Evolutionary conservation across 768 basidiomycete species (phyloP).

Genomic region (Mycena galericulata): DNA sequence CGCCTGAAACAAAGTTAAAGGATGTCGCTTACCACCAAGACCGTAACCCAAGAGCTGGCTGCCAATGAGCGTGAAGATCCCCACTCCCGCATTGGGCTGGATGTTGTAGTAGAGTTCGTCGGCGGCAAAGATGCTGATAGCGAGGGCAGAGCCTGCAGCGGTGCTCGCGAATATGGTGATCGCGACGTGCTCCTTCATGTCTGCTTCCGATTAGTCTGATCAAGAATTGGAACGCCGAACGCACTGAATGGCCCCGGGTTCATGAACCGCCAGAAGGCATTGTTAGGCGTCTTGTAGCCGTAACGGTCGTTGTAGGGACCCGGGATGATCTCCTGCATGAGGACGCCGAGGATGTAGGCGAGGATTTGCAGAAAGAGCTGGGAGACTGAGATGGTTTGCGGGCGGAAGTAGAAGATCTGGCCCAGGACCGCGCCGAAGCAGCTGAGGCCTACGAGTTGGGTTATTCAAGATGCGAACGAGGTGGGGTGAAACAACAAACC

Average conservation of each 20-base stretch:
- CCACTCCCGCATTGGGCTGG: constrained; percentile 56
- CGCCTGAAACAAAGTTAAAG: not conserved
- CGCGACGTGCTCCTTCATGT: constrained; percentile 69
- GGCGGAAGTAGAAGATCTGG: constrained; percentile 67
- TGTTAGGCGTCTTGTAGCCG: constrained; percentile 46
- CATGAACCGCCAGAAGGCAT: constrained; percentile 64
- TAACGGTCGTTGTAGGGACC: constrained; percentile 46
- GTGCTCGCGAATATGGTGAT: constrained; percentile 74
- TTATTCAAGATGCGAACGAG: not conserved
- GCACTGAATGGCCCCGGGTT: constrained; percentile 75
- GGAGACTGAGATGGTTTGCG: constrained; percentile 62
- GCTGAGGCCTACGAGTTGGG: constrained; percentile 53
- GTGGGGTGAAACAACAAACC: not conserved
- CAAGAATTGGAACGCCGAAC: not conserved
- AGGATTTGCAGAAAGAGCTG: constrained; percentile 64
- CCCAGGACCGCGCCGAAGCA: constrained; percentile 67
- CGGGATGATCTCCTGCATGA: constrained; percentile 54
- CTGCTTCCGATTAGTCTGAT: constrained; percentile 33
- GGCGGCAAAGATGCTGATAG: constrained; percentile 71
- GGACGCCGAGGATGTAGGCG: constrained; percentile 62
- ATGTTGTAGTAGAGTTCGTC: constrained; percentile 61
- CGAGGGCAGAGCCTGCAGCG: constrained; percentile 67
- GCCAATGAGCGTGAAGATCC: constrained; percentile 57
- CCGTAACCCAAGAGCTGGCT: constrained; percentile 56
- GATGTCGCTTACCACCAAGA: constrained; percentile 46